phyloP scores from a whole-genome alignment of 768 basidiomycete species.

The Lentinula sp. region DNA sequence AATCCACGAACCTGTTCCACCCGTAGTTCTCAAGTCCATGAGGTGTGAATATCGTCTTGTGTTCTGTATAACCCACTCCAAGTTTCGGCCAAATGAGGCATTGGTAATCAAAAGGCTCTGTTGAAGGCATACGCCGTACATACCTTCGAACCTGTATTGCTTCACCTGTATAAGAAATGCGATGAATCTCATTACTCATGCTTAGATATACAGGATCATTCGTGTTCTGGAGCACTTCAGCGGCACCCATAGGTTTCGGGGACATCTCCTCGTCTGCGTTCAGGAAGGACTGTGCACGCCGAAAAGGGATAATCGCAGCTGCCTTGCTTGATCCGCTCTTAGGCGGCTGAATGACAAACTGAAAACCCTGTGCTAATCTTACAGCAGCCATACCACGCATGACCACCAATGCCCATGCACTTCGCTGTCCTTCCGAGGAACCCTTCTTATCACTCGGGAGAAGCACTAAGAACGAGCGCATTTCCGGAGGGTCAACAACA shows the following conservation, averaged over 20 bases:
- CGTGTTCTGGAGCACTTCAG: conserved; percentile 52
- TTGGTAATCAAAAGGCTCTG: conserved; percentile 67
- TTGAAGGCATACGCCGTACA: conserved; percentile 63
- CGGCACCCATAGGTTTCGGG: conserved; percentile 56
- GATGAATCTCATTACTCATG: conserved; percentile 94
- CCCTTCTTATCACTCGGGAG: conserved; percentile 44
- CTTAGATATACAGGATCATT: conserved; percentile 81
- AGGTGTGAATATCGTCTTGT: conserved; percentile 66
- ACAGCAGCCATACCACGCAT: conserved; percentile 95
- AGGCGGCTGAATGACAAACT: conserved; percentile 67
- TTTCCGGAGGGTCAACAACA: conserved; percentile 77
- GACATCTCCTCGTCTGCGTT: conserved; percentile 45
- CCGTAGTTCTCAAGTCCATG: conserved; percentile 80
- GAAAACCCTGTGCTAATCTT: conserved; percentile 89
- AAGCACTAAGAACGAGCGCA: conserved; percentile 82
- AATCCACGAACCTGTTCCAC: conserved; percentile 66
- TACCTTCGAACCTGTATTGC: conserved; percentile 85
- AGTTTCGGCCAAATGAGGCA: conserved; percentile 94
- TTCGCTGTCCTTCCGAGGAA: conserved; percentile 47
- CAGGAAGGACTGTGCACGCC: conserved; percentile 53
- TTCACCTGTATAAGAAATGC: conserved; percentile 87
- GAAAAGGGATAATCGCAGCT: conserved; percentile 25
- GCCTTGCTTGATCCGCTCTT: conserved; percentile 13
- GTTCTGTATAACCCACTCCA: conserved; percentile 81
- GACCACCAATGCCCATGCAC: conserved; percentile 70